These are phyloP conservation scores for Erigeron canadensis DNA, from an alignment of 129 eudicot species.

Conservation along the genomic window DNA sequence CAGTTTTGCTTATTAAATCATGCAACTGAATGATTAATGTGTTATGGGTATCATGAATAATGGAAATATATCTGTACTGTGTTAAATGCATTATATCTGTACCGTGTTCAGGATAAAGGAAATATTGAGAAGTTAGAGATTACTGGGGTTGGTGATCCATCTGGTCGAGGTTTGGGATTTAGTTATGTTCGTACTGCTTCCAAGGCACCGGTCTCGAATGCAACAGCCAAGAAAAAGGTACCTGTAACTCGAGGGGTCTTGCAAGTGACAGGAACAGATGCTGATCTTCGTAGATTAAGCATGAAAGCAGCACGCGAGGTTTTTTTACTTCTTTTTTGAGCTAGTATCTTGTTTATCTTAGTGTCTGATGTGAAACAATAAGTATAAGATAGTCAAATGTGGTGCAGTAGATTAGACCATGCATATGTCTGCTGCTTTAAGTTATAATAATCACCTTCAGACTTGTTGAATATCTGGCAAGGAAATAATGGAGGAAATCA, in stretches of 20 bases:
- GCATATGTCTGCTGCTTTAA: background rate
- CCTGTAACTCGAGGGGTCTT: constrained; percentile 67
- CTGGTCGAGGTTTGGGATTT: constrained; percentile 95
- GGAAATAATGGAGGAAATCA: background rate
- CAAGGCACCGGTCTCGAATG: constrained; percentile 80
- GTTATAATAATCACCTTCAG: background rate
- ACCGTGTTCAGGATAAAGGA: constrained; percentile 66
- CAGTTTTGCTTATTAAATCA: background rate
- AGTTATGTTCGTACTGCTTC: constrained; percentile 90
- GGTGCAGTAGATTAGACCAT: background rate
- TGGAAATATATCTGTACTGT: background rate
- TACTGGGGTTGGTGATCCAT: constrained; percentile 98
- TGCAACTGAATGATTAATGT: background rate
- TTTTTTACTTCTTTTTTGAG: constrained; percentile 11
- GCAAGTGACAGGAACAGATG: constrained; percentile 97
- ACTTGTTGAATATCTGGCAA: background rate
- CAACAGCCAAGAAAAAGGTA: constrained; percentile 74
- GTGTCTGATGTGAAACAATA: background rate
- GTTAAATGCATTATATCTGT: background rate
- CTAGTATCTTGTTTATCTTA: constrained; percentile 4
- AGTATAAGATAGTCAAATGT: background rate
- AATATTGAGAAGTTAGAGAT: constrained; percentile 92
- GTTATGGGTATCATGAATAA: background rate
- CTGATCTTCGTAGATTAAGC: constrained; percentile 94
- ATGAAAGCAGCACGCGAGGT: constrained; percentile 99